These are phyloP conservation scores for Candida nemodendra DNA, from an alignment of 805 yeast species.

Conservation along the genomic window DNA sequence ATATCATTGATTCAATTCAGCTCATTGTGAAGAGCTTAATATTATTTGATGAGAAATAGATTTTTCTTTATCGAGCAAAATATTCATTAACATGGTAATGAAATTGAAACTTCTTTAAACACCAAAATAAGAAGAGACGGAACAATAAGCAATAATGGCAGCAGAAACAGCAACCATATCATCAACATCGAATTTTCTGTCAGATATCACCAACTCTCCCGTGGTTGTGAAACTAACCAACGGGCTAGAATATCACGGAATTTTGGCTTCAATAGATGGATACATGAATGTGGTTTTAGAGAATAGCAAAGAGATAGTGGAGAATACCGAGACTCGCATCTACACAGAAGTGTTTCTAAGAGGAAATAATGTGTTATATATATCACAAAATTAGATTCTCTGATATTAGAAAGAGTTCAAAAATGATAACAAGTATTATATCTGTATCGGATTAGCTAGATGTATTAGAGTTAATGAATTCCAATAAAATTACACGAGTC, in stretches of 20 bases:
- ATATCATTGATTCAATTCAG: too few relatives aligned
- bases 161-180: constrained; percentile 13
- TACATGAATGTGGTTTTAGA: constrained; percentile 93
- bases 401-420: too few relatives aligned
- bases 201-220: constrained; percentile 72
- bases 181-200: constrained; percentile 67
- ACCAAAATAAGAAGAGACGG: too few relatives aligned
- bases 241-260: constrained; percentile 81
- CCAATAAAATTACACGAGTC: constrained; percentile 6
- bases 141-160: too few relatives aligned
- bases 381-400: constrained; percentile 26
- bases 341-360: constrained; percentile 79
- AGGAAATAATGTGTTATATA: constrained; percentile 75
- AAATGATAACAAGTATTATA: too few relatives aligned
- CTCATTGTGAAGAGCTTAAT: too few relatives aligned
- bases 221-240: constrained; percentile 84
- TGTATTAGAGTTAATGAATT: too few relatives aligned
- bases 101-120: too few relatives aligned
- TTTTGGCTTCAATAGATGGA: constrained; percentile 79
- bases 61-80: too few relatives aligned
- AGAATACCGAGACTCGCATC: constrained; percentile 48
- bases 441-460: too few relatives aligned
- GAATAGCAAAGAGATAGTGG: constrained; percentile 65
- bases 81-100: too few relatives aligned
- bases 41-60: too few relatives aligned